Percentiles rank a stretch among this genome's conserved stretches.
Conservation (phyloP, 805 yeast genomes). For the Suhomyces xylopsoci region DNA sequence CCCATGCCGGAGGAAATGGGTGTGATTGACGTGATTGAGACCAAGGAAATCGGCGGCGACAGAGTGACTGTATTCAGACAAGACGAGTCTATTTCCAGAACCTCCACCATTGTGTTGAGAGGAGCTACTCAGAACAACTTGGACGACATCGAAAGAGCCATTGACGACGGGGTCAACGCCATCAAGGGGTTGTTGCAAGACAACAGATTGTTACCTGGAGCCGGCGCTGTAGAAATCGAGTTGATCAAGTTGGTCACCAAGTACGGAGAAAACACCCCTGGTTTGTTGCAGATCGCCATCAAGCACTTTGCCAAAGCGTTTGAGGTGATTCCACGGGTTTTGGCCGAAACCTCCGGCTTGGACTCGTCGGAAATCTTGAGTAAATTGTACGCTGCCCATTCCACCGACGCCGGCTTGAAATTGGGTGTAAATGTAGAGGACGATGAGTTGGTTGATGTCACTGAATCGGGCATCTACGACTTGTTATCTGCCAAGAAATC, state of each 20-base stretch:
- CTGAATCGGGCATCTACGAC: conserved; percentile 70
- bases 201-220: conserved; percentile 80
- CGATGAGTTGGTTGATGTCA: conserved; percentile 68
- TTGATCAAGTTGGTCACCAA: conserved; percentile 73
- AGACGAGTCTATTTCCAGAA: conserved; percentile 60
- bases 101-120: conserved; percentile 89
- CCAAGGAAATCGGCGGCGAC: conserved; percentile 95
- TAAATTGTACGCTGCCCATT: conserved; percentile 83
- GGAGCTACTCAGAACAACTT: conserved; percentile 94
- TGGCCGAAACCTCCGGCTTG: conserved; percentile 92
- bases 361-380: conserved; percentile 89
- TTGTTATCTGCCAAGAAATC: conserved; percentile 75
- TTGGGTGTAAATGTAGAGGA: conserved; percentile 78
- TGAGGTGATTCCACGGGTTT: conserved; percentile 87
- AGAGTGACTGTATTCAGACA: conserved; percentile 93
- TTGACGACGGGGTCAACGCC: conserved; percentile 93
- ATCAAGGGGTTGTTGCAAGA: conserved; percentile 88
- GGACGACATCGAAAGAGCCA: conserved; percentile 95
- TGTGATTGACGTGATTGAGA: conserved; percentile 77
- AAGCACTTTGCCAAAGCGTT: conserved; percentile 92
- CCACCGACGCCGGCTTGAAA: conserved; percentile 52
- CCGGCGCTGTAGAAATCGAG: conserved; percentile 93
- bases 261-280: conserved; percentile 93
- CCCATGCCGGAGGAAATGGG: conserved; percentile 96
- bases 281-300: conserved; percentile 87